phyloP scores from a whole-genome alignment of 495 filamentous ascomycete genomes.

The Diplogelasinospora grovesii region DNA sequence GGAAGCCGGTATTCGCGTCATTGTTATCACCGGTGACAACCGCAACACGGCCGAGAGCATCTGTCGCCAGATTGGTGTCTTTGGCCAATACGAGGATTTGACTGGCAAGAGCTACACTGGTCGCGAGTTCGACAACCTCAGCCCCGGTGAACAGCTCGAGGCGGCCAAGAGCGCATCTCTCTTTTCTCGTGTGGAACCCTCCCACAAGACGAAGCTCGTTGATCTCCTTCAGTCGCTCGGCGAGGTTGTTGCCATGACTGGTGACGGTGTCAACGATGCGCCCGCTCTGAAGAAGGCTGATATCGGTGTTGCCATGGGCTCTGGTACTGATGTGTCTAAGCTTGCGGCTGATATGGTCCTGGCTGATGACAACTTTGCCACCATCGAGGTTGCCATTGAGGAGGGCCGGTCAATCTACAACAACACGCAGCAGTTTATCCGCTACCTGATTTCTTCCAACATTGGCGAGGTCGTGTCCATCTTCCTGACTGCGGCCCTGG shows the following conservation, averaged over 20 bases:
- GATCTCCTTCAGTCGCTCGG: constrained; percentile 89
- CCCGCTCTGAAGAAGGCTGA: constrained; percentile 97
- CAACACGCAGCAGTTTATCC: constrained; percentile 99
- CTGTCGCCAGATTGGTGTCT: constrained; percentile 94
- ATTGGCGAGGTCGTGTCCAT: constrained; percentile 99
- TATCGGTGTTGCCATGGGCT: constrained; percentile 98
- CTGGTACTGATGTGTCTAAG: constrained; percentile 95
- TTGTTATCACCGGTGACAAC: constrained; percentile 98
- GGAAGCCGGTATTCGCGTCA: constrained; percentile 88
- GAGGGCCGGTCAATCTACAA: constrained; percentile 98
- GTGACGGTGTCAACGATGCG: constrained; percentile 98
- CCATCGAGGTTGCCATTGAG: constrained; percentile 91
- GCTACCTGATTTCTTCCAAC: constrained; percentile 97
- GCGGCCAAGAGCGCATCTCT: constrained; percentile 82
- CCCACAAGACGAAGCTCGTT: constrained; percentile 91
- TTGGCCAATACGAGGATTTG: constrained; percentile 74
- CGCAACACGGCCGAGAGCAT: constrained; percentile 96
- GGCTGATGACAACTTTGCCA: constrained; percentile 97
- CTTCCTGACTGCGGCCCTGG: constrained; percentile 92
- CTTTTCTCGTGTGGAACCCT: constrained; percentile 95
- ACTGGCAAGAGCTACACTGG: constrained; percentile 92
- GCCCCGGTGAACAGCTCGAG: constrained; percentile 67
- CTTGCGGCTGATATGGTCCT: constrained; percentile 98
- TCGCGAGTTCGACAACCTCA: constrained; percentile 85
- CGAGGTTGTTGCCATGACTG: constrained; percentile 98